Conservation (phyloP, 441 rosid genomes). For the Populus trichocarpa region DNA sequence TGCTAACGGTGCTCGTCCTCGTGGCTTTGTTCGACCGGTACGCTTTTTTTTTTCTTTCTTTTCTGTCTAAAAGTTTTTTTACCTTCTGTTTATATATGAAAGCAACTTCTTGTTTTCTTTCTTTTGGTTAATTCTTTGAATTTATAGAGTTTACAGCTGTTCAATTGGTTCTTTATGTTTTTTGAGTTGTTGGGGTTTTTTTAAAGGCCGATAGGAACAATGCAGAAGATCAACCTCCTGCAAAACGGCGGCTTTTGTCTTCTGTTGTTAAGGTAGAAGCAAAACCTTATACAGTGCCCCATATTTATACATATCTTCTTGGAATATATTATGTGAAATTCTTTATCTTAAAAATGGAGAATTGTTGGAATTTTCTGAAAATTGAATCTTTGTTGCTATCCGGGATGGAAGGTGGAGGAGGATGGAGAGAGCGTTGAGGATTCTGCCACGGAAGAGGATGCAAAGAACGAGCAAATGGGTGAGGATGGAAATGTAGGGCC, state of each 20-base stretch:
- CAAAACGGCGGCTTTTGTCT: conserved; percentile 48
- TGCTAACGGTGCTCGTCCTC: conserved; percentile 52
- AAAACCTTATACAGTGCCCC: too few species aligned
- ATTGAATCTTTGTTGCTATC: background rate
- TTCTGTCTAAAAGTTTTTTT: conserved; percentile 17
- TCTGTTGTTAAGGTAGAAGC: too few species aligned
- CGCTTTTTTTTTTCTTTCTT: too few species aligned
- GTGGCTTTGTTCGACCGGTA: conserved; percentile 58
- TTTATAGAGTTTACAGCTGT: background rate
- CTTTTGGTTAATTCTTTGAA: background rate
- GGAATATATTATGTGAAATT: background rate
- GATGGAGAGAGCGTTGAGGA: conserved; percentile 62
- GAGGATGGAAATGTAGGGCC: conserved; percentile 31
- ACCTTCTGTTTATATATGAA: background rate
- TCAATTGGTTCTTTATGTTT: background rate
- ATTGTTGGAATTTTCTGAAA: background rate
- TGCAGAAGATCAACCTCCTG: conserved; percentile 75
- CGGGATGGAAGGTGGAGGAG: conserved; percentile 39
- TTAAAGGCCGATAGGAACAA: conserved; percentile 66
- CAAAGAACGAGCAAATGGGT: conserved; percentile 21
- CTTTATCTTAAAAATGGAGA: background rate
- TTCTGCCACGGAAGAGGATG: conserved; percentile 26
- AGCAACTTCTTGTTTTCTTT: background rate
- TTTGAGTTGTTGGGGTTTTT: background rate
- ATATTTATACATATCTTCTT: background rate